A percentile compares a stretch with the other conserved stretches of the same genome.
phyloP scores from a whole-genome alignment of 2,329 filamentous ascomycete genomes.

The Trichoderma oligosporum region DNA sequence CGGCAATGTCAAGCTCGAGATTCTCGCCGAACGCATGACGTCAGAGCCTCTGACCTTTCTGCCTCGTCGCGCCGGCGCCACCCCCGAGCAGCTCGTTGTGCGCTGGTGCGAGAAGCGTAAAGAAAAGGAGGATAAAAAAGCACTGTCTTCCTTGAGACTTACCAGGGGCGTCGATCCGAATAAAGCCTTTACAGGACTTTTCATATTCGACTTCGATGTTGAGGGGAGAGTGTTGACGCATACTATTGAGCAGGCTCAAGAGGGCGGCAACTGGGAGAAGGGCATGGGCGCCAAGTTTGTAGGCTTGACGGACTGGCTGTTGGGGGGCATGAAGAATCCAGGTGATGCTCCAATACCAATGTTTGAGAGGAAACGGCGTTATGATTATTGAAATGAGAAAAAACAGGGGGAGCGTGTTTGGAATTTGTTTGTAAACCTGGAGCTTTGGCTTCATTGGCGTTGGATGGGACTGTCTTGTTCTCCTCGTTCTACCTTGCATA shows the following conservation, averaged over 20 bases:
- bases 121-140: conserved; percentile 22
- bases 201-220: conserved; percentile 92
- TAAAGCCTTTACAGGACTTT: conserved; percentile 83
- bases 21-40: conserved; percentile 85
- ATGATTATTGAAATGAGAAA: conserved; percentile 9
- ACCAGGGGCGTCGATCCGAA: conserved; percentile 46
- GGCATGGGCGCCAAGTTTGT: conserved; percentile 80
- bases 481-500: neutral
- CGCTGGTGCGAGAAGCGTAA: conserved; percentile 65
- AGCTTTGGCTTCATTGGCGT: neutral
- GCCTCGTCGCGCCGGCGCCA: conserved; percentile 49
- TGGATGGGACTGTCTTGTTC: neutral
- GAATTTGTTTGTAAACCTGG: neutral
- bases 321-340: conserved; percentile 63
- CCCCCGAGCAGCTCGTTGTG: conserved; percentile 79
- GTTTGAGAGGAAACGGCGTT: conserved; percentile 32
- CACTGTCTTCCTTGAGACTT: conserved; percentile 40
- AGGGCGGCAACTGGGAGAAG: conserved; percentile 76
- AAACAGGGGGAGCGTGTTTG: neutral
- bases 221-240: conserved; percentile 81
- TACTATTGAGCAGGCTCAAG: conserved; percentile 90
- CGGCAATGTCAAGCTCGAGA: conserved; percentile 82
- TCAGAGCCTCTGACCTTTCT: conserved; percentile 50
- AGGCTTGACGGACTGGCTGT: conserved; percentile 88
- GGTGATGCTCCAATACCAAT: conserved; percentile 34